These are phyloP conservation scores for Mucor piriformis DNA, from an alignment of 371 early-diverging fungal species.

Conservation along the genomic window DNA sequence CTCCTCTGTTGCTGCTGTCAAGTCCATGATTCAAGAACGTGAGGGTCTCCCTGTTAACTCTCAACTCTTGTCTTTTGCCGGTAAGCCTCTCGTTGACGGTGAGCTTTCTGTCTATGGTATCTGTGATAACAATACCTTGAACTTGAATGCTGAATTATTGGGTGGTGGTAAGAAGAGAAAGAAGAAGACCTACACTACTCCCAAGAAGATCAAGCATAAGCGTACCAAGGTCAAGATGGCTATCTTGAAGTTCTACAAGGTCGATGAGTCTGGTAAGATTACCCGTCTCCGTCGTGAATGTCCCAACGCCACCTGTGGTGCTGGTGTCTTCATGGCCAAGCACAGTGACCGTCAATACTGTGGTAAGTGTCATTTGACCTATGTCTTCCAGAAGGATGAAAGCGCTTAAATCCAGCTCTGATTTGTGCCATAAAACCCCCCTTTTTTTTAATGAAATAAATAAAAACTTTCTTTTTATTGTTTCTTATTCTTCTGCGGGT, in stretches of 20 bases:
- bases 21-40: constrained; percentile 89
- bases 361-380: constrained; percentile 69
- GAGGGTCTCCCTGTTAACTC: constrained; percentile 92
- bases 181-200: constrained; percentile 98
- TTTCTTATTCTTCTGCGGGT: constrained; percentile 36
- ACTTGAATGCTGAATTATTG: constrained; percentile 67
- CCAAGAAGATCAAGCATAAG: constrained; percentile 99
- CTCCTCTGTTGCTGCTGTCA: constrained; percentile 83
- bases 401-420: constrained; percentile 19
- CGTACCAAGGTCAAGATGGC: constrained; percentile 96
- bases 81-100: constrained; percentile 88
- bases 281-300: constrained; percentile 96
- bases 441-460: constrained; percentile 4
- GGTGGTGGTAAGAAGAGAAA: constrained; percentile 98
- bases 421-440: neutral
- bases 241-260: constrained; percentile 96
- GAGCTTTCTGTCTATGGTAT: constrained; percentile 80
- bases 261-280: constrained; percentile 93
- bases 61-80: constrained; percentile 93
- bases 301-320: constrained; percentile 92
- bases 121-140: constrained; percentile 87
- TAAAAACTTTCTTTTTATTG: neutral
- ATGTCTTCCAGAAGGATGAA: constrained; percentile 51
- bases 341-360: constrained; percentile 96
- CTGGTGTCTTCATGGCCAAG: constrained; percentile 98